Percentiles rank a stretch among this genome's conserved stretches.
These are phyloP conservation scores for Malassezia yamatoensis DNA, from an alignment of 1,284 basidiomycete genomes.

Conservation along the genomic window DNA sequence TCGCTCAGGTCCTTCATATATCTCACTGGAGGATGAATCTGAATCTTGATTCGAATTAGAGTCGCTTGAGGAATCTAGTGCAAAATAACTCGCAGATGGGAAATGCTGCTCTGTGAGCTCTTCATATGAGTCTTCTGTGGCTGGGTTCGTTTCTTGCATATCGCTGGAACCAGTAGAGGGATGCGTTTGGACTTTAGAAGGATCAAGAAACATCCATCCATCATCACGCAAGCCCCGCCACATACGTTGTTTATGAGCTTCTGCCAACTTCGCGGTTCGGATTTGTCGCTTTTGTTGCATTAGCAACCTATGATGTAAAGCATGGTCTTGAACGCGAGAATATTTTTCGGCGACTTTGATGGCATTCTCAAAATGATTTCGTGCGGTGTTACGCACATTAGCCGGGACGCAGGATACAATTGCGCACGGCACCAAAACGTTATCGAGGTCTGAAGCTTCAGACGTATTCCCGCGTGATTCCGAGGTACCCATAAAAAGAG, in stretches of 20 bases:
- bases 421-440: neutral
- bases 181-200: no score
- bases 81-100: constrained; percentile 4
- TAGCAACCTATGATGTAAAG: neutral
- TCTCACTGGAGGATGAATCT: neutral
- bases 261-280: neutral
- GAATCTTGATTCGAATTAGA: neutral
- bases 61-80: constrained; percentile 1
- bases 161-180: neutral
- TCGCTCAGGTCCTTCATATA: constrained; percentile 6
- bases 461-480: neutral
- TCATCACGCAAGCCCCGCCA: constrained; percentile 5
- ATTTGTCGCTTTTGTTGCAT: neutral
- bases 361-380: constrained; percentile 14
- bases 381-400: neutral
- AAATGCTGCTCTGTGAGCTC: neutral
- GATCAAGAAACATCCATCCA: constrained; percentile 12
- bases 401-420: neutral
- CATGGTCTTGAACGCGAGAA: neutral
- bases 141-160: neutral
- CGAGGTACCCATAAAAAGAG: constrained; percentile 1
- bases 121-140: neutral
- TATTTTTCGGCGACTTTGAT: constrained; percentile 12
- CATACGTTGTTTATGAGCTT: neutral
- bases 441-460: neutral